Conservation (phyloP, 345 rosid genomes). For the Camelina sativa region DNA sequence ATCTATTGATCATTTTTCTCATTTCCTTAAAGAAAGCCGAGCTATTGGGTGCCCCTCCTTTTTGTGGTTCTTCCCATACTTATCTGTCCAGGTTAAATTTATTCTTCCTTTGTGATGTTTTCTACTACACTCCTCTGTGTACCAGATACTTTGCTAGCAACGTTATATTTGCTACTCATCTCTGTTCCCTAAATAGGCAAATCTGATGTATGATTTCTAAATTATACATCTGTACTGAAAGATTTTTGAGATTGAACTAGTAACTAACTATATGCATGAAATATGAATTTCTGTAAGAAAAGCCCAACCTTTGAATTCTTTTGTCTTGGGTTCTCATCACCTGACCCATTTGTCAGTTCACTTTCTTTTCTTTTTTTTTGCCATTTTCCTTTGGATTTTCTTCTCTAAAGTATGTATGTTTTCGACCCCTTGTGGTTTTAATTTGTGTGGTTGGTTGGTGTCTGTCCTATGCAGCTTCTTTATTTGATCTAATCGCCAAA, state of each 20-base stretch:
- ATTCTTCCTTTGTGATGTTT: background rate
- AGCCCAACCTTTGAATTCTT: background rate
- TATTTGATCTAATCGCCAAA: background rate
- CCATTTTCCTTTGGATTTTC: background rate
- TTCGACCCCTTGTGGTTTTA: background rate
- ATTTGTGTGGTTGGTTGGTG: too few species aligned
- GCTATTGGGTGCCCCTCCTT: conserved; percentile 82
- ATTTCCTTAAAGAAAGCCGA: conserved; percentile 58
- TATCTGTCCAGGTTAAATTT: conserved; percentile 70
- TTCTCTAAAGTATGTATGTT: background rate
- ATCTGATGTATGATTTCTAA: background rate
- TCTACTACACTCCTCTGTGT: background rate
- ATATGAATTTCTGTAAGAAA: background rate
- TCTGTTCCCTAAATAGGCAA: background rate
- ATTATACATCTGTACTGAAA: background rate
- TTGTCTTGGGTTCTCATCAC: background rate
- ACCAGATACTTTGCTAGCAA: background rate
- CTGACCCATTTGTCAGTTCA: background rate
- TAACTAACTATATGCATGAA: background rate
- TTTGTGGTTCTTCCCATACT: conserved; percentile 67
- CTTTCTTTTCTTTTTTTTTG: background rate
- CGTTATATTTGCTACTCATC: background rate
- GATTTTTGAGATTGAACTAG: too few species aligned
- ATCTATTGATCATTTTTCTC: conserved; percentile 59
- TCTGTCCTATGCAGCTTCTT: background rate